These are phyloP conservation scores for Boletus mariae DNA, from an alignment of 1,284 basidiomycete species.

Conservation along the genomic window DNA sequence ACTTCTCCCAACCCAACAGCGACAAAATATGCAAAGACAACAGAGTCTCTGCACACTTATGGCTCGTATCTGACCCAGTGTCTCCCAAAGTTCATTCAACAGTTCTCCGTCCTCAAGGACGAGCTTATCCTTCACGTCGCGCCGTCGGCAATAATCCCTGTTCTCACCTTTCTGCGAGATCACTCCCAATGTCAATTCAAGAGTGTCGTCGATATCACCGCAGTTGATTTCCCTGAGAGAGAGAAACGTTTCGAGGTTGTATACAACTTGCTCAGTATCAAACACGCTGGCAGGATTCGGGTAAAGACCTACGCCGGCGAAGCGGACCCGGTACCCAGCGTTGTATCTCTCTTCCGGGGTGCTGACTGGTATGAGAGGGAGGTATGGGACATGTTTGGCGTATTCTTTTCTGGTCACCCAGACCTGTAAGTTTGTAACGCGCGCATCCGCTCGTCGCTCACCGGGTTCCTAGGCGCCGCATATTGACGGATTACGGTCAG, in stretches of 20 bases:
- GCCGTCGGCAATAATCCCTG: conserved; percentile 80
- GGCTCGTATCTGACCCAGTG: conserved; percentile 89
- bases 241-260: conserved; percentile 96
- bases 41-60: conserved; percentile 80
- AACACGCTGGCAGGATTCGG: conserved; percentile 76
- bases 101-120: conserved; percentile 97
- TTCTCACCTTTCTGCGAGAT: conserved; percentile 92
- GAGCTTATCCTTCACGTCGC: conserved; percentile 90
- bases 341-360: conserved; percentile 76
- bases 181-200: conserved; percentile 97
- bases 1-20: conserved; percentile 83
- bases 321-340: conserved; percentile 90
- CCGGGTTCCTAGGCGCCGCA: conserved; percentile 66
- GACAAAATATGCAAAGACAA: conserved; percentile 63
- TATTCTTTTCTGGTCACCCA: conserved; percentile 96
- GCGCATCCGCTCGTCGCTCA: conserved; percentile 10
- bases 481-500: conserved; percentile 95
- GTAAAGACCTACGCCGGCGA: conserved; percentile 99
- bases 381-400: conserved; percentile 97
- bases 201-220: conserved; percentile 88
- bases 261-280: conserved; percentile 89
- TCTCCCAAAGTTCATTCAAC: conserved; percentile 93
- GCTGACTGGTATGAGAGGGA: conserved; percentile 99
- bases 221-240: conserved; percentile 92
- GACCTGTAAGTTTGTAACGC: conserved; percentile 68